Evolutionary conservation across 1,284 basidiomycete species (phyloP).

Genomic region (Gymnopus androsaceus): DNA sequence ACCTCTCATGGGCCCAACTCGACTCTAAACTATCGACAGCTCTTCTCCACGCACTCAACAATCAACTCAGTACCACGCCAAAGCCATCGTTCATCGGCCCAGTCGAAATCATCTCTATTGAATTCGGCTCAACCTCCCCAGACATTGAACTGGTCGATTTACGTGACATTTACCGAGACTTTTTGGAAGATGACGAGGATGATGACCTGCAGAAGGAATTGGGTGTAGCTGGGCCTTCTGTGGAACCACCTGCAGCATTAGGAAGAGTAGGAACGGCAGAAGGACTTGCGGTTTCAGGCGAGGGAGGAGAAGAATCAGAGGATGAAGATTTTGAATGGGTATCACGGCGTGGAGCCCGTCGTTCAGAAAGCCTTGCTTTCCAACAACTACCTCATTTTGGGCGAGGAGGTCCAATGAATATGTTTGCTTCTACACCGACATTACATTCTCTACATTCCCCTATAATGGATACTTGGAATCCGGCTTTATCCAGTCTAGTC

Average conservation of each 20-base stretch:
- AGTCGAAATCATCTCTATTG: constrained; percentile 80
- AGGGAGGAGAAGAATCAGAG: constrained; percentile 29
- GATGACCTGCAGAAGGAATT: no score
- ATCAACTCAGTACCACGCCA: constrained; percentile 67
- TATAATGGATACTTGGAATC: constrained; percentile 41
- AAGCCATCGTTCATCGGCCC: constrained; percentile 94
- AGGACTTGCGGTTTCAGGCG: no score
- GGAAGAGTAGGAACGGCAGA: constrained; percentile 53
- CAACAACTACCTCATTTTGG: constrained; percentile 66
- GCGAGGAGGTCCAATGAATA: constrained; percentile 52
- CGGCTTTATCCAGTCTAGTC: constrained; percentile 30
- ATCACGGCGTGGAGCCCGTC: constrained; percentile 58
- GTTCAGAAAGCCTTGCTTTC: constrained; percentile 58
- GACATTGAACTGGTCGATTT: constrained; percentile 91
- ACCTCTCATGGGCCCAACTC: constrained; percentile 76
- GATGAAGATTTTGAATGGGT: constrained; percentile 77
- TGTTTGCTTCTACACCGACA: constrained; percentile 58
- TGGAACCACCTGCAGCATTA: not conserved
- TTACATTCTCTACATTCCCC: constrained; percentile 13
- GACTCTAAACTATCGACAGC: constrained; percentile 70
- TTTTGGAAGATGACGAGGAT: constrained; percentile 83
- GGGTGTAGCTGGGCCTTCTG: constrained; percentile 36
- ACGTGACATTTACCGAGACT: constrained; percentile 92
- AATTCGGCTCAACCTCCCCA: constrained; percentile 84
- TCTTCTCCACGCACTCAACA: constrained; percentile 81